Evolutionary conservation across 169 alveolate genomes (phyloP).

Genomic region (Cryptosporidium meleagridis): DNA sequence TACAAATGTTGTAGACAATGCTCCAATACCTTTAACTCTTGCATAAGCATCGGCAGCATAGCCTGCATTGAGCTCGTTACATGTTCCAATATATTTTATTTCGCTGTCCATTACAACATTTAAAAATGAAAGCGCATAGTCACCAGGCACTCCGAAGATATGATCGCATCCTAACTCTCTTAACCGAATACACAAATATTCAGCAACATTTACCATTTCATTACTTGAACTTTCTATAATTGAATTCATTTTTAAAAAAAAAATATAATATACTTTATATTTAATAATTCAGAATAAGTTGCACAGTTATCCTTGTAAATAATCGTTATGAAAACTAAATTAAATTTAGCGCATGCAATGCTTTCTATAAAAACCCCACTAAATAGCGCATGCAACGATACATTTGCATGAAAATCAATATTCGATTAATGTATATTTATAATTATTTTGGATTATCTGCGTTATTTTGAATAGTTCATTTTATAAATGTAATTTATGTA

Average conservation of each 20-base stretch:
- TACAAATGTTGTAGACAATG: conserved; percentile 77
- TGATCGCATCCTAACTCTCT: conserved; percentile 77
- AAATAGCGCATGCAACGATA: neutral
- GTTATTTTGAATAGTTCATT: neutral
- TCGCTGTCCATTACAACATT: conserved; percentile 69
- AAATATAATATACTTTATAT: neutral
- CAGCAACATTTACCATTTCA: conserved; percentile 63
- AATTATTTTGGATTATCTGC: neutral
- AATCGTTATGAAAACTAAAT: neutral
- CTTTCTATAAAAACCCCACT: neutral
- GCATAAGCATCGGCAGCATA: conserved; percentile 82
- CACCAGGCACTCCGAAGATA: conserved; percentile 81
- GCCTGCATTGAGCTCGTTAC: conserved; percentile 81
- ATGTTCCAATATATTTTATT: conserved; percentile 74
- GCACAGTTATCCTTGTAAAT: neutral
- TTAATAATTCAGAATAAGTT: neutral
- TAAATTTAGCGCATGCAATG: neutral
- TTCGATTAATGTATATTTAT: neutral
- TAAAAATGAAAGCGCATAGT: conserved; percentile 77
- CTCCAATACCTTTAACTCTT: conserved; percentile 79
- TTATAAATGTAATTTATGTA: neutral
- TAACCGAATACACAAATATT: conserved; percentile 70
- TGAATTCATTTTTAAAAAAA: neutral
- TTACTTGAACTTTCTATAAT: neutral
- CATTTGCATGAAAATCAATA: neutral